A percentile compares a stretch with the other conserved stretches of the same genome.
These are phyloP conservation scores for Aristolochia contorta DNA, from an alignment of 164 flowering plant genomes.

Conservation along the genomic window DNA sequence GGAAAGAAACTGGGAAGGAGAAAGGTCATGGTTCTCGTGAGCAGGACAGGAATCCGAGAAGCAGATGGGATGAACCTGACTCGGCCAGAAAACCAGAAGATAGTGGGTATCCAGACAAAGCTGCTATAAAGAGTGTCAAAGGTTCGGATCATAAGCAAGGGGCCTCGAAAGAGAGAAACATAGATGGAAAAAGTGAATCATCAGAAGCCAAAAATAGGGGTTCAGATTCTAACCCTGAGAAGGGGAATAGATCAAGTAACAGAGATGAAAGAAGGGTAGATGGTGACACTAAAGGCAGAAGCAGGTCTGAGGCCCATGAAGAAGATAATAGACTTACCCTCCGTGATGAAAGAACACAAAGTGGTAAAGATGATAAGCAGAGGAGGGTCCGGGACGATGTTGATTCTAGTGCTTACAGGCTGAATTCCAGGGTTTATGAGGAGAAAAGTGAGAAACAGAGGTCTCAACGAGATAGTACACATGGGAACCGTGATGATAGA, in stretches of 20 bases:
- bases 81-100: conserved; percentile 35
- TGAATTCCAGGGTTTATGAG: conserved; percentile 19
- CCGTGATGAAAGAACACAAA: conserved; percentile 39
- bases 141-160: conserved; percentile 46
- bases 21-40: conserved; percentile 53
- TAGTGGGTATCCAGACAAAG: conserved; percentile 26
- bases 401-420: conserved; percentile 16
- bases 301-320: conserved; percentile 39
- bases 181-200: conserved; percentile 27
- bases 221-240: conserved; percentile 38
- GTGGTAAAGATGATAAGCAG: conserved; percentile 20
- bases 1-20: conserved; percentile 52
- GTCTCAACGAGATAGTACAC: conserved; percentile 29
- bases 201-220: conserved; percentile 37
- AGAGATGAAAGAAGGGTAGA: conserved; percentile 58
- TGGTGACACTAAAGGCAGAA: conserved; percentile 44
- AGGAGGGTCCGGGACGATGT: conserved; percentile 17
- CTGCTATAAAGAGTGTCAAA: conserved; percentile 41
- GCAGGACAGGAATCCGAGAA: conserved; percentile 33
- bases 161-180: conserved; percentile 37
- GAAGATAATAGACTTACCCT: conserved; percentile 37
- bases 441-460: conserved; percentile 58
- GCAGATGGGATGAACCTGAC: conserved; percentile 78
- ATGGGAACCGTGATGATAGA: conserved; percentile 27
- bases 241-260: conserved; percentile 32